Percentiles rank a stretch among this genome's conserved stretches.
These are phyloP conservation scores for Laburnicola sp. DNA, from an alignment of 2,329 filamentous ascomycete genomes.

Conservation along the genomic window DNA sequence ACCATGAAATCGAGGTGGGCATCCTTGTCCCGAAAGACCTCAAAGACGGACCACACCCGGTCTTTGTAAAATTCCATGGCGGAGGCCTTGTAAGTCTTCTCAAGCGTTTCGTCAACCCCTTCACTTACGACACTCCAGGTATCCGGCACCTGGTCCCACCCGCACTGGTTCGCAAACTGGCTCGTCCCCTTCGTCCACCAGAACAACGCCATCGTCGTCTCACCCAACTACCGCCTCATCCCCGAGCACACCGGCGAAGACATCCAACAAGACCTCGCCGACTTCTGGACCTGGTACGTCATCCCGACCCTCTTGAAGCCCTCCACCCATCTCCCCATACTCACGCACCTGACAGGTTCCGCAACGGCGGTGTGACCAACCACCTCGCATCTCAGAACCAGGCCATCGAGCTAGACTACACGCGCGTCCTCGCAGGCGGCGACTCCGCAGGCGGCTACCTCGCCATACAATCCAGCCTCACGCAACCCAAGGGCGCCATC, in stretches of 20 bases:
- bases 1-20: conserved; percentile 43
- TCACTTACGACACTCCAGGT: conserved; percentile 15
- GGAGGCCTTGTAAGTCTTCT: conserved; percentile 46
- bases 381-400: conserved; percentile 20
- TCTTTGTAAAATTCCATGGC: conserved; percentile 52
- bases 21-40: conserved; percentile 47
- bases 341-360: conserved; percentile 28
- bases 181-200: conserved; percentile 46
- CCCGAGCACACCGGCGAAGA: conserved; percentile 54
- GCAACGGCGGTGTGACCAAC: conserved; percentile 7
- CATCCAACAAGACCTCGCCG: conserved; percentile 52
- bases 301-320: not conserved
- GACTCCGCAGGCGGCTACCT: conserved; percentile 48
- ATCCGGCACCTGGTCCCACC: conserved; percentile 31
- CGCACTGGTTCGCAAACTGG: conserved; percentile 36
- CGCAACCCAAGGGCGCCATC: conserved; percentile 23
- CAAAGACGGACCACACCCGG: conserved; percentile 41
- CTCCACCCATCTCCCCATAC: not conserved
- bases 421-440: conserved; percentile 35
- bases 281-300: conserved; percentile 52
- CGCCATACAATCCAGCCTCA: conserved; percentile 37
- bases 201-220: conserved; percentile 51
- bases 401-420: conserved; percentile 27
- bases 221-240: conserved; percentile 57
- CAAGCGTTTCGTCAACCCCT: not conserved